phyloP scores from a whole-genome alignment of 2,329 filamentous ascomycete genomes.

The Cylindrodendrum hubeiense region DNA sequence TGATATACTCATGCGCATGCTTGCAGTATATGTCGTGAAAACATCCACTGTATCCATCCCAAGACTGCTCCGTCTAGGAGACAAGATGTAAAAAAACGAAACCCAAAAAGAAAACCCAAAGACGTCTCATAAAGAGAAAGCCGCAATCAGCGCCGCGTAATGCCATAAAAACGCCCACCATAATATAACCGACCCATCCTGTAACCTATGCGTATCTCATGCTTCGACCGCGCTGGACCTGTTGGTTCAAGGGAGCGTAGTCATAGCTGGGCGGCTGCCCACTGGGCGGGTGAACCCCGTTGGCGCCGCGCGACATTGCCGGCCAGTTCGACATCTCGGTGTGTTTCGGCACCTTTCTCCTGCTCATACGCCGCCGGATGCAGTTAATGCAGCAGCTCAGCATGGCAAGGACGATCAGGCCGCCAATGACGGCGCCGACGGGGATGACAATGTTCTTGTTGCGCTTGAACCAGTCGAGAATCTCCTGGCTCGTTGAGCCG shows the following conservation, averaged over 20 bases:
- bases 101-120: conserved; percentile 21
- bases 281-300: conserved; percentile 27
- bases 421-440: conserved; percentile 77
- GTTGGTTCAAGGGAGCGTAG: conserved; percentile 37
- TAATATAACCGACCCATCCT: neutral
- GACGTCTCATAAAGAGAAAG: neutral
- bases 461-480: conserved; percentile 79
- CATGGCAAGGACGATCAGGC: conserved; percentile 77
- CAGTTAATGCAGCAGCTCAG: conserved; percentile 73
- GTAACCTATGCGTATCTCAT: conserved; percentile 48
- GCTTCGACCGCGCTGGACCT: conserved; percentile 36
- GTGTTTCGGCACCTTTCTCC: conserved; percentile 42
- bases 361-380: conserved; percentile 43
- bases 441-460: conserved; percentile 89
- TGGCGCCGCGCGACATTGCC: conserved; percentile 33
- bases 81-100: too few relatives aligned
- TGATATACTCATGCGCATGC: neutral
- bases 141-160: conserved; percentile 37
- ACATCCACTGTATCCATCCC: neutral
- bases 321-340: conserved; percentile 45
- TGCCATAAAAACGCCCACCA: conserved; percentile 26
- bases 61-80: neutral
- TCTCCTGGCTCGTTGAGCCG: conserved; percentile 75
- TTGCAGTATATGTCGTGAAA: neutral
- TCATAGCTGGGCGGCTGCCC: conserved; percentile 34